Percentiles rank a stretch among this genome's conserved stretches.
Evolutionary conservation across 2,329 filamentous ascomycete species (phyloP).

Genomic region (Aureobasidium pullulans): DNA sequence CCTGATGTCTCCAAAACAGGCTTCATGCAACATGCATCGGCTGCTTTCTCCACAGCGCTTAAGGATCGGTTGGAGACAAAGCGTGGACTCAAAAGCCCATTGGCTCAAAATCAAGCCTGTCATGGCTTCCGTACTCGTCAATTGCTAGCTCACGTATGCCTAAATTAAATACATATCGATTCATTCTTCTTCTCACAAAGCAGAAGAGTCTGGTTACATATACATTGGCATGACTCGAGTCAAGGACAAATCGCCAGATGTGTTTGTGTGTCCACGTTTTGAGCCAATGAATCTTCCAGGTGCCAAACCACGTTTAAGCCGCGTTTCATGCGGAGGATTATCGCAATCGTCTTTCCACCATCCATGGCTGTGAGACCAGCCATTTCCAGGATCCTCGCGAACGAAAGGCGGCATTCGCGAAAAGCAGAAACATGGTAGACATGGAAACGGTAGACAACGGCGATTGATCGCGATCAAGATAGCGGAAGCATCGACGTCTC

Average conservation of each 20-base stretch:
- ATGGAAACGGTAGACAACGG: neutral
- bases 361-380: neutral
- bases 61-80: neutral
- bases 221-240: neutral
- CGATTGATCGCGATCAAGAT: neutral
- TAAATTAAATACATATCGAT: neutral
- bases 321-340: neutral
- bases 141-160: too few relatives aligned
- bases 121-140: neutral
- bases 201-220: neutral
- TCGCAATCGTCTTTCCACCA: neutral
- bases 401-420: neutral
- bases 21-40: constrained; percentile 4
- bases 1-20: constrained; percentile 7
- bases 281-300: neutral
- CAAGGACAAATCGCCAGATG: neutral
- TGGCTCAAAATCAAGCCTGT: neutral
- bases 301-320: neutral
- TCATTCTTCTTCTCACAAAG: neutral
- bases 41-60: constrained; percentile 9
- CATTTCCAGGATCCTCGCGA: neutral
- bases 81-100: neutral
- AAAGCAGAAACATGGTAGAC: neutral
- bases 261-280: neutral
- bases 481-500: neutral